Evolutionary conservation across 257 asterid genomes (phyloP).

Genomic region (Solanum tacnaense): DNA sequence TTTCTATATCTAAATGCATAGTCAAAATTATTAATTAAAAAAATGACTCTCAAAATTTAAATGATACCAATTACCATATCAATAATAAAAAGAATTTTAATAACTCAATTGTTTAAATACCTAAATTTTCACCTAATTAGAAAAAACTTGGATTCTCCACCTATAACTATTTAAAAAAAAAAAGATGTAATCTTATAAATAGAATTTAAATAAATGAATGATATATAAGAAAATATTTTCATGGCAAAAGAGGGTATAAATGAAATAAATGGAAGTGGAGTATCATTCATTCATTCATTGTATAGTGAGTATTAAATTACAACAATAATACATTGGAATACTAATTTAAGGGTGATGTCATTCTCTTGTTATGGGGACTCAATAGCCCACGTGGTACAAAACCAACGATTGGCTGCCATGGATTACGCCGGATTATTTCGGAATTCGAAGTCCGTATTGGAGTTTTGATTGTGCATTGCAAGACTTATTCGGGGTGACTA

Average conservation of each 20-base stretch:
- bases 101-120: background rate
- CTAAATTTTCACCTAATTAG: background rate
- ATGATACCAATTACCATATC: background rate
- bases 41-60: background rate
- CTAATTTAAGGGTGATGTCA: background rate
- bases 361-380: constrained; percentile 12
- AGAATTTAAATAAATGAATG: too few relatives aligned
- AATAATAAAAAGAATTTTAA: too few relatives aligned
- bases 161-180: too few relatives aligned
- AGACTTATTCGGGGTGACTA: too few relatives aligned
- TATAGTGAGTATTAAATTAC: background rate
- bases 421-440: constrained; percentile 39
- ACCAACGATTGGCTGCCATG: constrained; percentile 48
- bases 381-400: constrained; percentile 64
- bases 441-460: fast-evolving
- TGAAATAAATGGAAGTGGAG: too few relatives aligned
- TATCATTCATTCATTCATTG: too few relatives aligned
- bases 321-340: background rate
- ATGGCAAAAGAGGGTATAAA: too few relatives aligned
- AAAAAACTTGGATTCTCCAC: background rate
- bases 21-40: background rate
- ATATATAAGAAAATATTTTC: too few relatives aligned
- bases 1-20: background rate
- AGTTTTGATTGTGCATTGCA: too few relatives aligned
- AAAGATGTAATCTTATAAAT: too few relatives aligned